Conservation (phyloP, 805 yeast species). For the Saccharomycopsis sp. region DNA sequence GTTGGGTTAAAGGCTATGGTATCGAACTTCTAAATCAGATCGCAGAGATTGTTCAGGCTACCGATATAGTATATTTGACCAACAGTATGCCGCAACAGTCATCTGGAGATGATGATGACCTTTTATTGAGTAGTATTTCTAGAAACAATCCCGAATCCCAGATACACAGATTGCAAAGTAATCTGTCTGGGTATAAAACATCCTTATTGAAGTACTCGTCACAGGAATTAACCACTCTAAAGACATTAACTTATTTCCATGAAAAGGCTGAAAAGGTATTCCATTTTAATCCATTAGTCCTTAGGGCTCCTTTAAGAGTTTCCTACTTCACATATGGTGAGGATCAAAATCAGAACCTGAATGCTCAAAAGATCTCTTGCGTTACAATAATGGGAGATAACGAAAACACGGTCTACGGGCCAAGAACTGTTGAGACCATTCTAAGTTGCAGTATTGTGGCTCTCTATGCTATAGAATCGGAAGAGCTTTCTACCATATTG, state of each 20-base stretch:
- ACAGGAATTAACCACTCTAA: constrained; percentile 13
- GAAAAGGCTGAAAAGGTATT: background rate
- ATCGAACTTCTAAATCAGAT: constrained; percentile 32
- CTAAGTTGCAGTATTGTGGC: constrained; percentile 17
- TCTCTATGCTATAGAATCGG: constrained; percentile 11
- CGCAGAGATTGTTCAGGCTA: constrained; percentile 28
- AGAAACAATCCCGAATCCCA: background rate
- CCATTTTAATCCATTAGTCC: constrained; percentile 13
- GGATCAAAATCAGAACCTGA: background rate
- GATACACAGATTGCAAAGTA: background rate
- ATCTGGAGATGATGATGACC: background rate
- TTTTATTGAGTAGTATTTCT: background rate
- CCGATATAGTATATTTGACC: constrained; percentile 28
- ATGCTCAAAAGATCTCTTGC: constrained; percentile 14
- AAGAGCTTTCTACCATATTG: background rate
- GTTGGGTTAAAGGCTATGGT: constrained; percentile 42
- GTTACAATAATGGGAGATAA: background rate
- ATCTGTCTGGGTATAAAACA: background rate
- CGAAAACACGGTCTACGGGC: background rate
- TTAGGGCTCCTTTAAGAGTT: constrained; percentile 4
- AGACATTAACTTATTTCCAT: constrained; percentile 17
- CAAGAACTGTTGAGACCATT: constrained; percentile 2
- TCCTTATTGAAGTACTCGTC: constrained; percentile 11
- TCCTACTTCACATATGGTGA: constrained; percentile 7
- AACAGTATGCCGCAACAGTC: background rate